These are phyloP conservation scores for Neurospora terricola DNA, from an alignment of 495 filamentous ascomycete genomes.

Conservation along the genomic window DNA sequence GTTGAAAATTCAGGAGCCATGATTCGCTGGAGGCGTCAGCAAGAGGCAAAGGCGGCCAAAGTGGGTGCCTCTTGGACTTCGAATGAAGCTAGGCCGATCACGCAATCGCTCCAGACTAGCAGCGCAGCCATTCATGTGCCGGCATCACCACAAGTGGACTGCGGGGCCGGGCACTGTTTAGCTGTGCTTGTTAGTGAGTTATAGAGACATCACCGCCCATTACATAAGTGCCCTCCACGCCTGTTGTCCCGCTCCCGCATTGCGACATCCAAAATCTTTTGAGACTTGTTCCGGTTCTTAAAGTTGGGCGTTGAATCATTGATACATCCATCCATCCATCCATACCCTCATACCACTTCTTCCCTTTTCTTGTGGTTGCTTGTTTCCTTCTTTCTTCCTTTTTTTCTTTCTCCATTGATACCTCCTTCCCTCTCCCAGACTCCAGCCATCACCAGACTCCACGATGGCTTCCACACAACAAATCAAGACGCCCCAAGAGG, in stretches of 20 bases:
- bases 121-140: background rate
- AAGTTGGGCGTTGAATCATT: constrained; percentile 6
- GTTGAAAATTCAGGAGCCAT: constrained; percentile 19
- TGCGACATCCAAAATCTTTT: background rate
- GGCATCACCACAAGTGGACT: constrained; percentile 1
- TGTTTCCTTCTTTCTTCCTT: background rate
- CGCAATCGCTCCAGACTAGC: constrained; percentile 18
- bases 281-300: constrained; percentile 4
- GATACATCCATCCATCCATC: background rate
- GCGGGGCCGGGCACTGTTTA: constrained; percentile 12
- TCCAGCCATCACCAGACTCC: constrained; percentile 1
- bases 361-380: background rate
- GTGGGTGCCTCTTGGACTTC: constrained; percentile 1
- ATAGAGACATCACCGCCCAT: background rate
- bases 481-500: constrained; percentile 38
- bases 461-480: constrained; percentile 24
- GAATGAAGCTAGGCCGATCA: constrained; percentile 21
- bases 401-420: background rate
- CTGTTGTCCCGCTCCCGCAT: background rate
- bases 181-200: background rate
- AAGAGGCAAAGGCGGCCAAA: constrained; percentile 7
- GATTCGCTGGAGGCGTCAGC: constrained; percentile 19
- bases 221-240: background rate
- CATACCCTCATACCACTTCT: background rate
- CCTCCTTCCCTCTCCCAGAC: background rate